Conservation (phyloP, 768 basidiomycete species). For the Termitomyces sp. region DNA sequence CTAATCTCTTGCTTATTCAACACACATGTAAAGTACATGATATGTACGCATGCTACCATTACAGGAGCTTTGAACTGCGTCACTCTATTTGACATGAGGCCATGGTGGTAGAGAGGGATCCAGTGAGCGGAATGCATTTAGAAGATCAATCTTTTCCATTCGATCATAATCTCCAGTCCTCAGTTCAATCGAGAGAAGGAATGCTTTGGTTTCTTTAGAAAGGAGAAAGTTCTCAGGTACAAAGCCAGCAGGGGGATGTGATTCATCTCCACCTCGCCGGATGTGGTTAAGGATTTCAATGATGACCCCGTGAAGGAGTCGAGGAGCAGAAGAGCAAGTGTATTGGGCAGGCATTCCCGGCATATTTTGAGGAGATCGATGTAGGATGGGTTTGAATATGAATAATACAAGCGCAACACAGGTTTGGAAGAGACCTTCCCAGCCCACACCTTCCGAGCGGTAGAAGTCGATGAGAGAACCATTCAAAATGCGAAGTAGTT, state of each 20-base stretch:
- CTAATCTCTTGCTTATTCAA: background rate
- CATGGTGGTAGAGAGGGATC: background rate
- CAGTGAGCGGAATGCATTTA: background rate
- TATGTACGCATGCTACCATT: no score
- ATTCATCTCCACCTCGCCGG: background rate
- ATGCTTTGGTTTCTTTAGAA: background rate
- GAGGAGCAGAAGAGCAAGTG: background rate
- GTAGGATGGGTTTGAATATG: background rate
- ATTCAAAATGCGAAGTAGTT: background rate
- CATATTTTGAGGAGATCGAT: background rate
- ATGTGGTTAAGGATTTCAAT: background rate
- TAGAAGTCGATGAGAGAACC: background rate
- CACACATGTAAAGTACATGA: background rate
- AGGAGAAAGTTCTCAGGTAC: background rate
- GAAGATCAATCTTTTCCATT: background rate
- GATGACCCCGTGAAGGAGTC: background rate
- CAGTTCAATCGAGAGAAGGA: background rate
- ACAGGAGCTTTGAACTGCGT: no score
- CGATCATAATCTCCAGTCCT: background rate
- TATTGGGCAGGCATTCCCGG: background rate
- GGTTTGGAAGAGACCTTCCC: background rate
- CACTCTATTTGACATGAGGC: background rate
- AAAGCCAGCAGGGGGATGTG: background rate
- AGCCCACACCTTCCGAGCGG: background rate
- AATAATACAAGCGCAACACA: background rate